Evolutionary conservation across 2,329 filamentous ascomycete genomes (phyloP), one percentile per base, ranked within the genome.

Genomic region (Colletotrichum euphorbiae): DNA sequence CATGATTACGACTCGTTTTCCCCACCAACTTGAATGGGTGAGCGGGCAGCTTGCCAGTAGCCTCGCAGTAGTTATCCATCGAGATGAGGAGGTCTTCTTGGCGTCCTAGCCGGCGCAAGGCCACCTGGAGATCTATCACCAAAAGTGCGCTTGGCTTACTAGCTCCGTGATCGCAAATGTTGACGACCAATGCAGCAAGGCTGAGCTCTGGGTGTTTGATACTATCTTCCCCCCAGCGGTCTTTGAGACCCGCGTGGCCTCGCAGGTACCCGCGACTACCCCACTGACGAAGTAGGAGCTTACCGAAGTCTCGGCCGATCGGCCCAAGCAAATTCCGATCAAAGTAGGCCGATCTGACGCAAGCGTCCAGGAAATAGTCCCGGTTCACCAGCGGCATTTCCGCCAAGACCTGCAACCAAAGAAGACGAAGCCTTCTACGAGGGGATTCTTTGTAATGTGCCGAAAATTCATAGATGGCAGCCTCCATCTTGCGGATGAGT

Each of bases 1-100:
- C 60, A 60, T 79, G 72, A 51, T 78, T 72, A 15, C 69, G 43
- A 58, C 71, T 71, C 3, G 69, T 64, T 17, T 58, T n/a, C 6
- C 71, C 72, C 15, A 74, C 17, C 6, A 9, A 38, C 42, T 9
- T 50, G 43, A 69, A 70, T 13, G 59, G 59, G 19, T 12, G 11
- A 12, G 60, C 21, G 4, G 46, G 43, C n/a, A 69, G 19, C 24
- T 11, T 19, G 11, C 28, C 21, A 31, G 13, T 28, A 4, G 21
- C 11, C 21, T 51, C 28, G 21, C 59, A 68, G 43, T 46, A 60
- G 8, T 31, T 38, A 24, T 42, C 46, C 17, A 73, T 69, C 9
- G 72, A 73, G 24, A 19, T 36, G 4, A 71, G 58, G 5, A 73
- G 52, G n/a, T 69, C 62, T 21, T 57, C 19, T 13, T 70, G 55